phyloP scores from a whole-genome alignment of 805 yeast species.

The Wickerhamiella hasegawae region DNA sequence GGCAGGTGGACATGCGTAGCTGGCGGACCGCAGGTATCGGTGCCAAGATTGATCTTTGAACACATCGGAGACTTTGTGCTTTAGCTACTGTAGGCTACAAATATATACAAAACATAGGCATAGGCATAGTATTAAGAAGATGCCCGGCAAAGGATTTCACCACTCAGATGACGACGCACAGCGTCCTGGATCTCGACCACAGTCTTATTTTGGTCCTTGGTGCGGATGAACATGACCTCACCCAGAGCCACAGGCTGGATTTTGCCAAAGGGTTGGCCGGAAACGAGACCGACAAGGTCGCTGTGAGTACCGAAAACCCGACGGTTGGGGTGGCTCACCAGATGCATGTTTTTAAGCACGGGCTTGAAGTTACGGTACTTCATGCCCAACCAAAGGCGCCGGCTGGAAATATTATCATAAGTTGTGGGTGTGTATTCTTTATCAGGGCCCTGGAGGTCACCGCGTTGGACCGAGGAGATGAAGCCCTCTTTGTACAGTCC shows the following conservation, averaged over 20 bases:
- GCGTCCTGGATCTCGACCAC: slow-evolving; percentile 79
- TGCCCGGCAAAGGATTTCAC: slow-evolving; percentile 67
- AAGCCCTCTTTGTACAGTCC: slow-evolving; percentile 87
- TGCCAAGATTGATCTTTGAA: slow-evolving; percentile 1
- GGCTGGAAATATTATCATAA: slow-evolving; percentile 67
- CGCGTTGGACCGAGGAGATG: slow-evolving; percentile 67
- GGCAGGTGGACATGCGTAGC: slow-evolving; percentile 72
- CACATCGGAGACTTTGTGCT: too few species aligned
- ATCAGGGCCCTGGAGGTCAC: slow-evolving; percentile 78
- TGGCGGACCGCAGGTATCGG: slow-evolving; percentile 32
- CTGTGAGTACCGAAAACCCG: slow-evolving; percentile 44
- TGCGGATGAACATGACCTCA: slow-evolving; percentile 60
- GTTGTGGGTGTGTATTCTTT: slow-evolving; percentile 41
- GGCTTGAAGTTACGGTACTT: slow-evolving; percentile 73
- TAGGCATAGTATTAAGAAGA: too few species aligned
- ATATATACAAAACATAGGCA: too few species aligned
- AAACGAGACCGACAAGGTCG: slow-evolving; percentile 57
- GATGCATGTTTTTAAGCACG: slow-evolving; percentile 51
- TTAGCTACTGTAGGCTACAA: too few species aligned
- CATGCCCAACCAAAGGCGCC: slow-evolving; percentile 83
- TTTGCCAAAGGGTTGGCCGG: slow-evolving; percentile 59
- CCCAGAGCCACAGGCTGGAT: slow-evolving; percentile 79
- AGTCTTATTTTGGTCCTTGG: slow-evolving; percentile 28
- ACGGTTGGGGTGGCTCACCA: slow-evolving; percentile 77
- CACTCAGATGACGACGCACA: slow-evolving; percentile 50